phyloP scores from a whole-genome alignment of 2,329 filamentous ascomycete species.

The Claviceps fusiformis region DNA sequence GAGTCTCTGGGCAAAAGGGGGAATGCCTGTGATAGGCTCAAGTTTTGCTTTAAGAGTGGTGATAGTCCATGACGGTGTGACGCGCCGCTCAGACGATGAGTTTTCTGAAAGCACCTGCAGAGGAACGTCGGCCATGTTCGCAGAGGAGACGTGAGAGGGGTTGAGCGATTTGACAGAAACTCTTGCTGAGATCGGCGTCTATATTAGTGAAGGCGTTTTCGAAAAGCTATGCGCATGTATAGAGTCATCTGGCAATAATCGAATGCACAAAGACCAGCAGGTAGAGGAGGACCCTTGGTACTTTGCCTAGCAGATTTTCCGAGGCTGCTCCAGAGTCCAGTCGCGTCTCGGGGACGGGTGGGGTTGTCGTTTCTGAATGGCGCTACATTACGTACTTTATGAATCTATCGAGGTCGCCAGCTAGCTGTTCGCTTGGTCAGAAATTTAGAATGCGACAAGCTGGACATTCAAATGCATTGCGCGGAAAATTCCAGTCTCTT shows the following conservation, averaged over 20 bases:
- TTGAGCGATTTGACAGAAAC: not conserved
- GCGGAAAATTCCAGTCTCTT: not conserved
- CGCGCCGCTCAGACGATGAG: constrained; percentile 72
- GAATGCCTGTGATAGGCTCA: constrained; percentile 85
- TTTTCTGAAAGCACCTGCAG: constrained; percentile 64
- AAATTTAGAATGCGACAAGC: not conserved
- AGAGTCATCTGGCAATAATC: not conserved
- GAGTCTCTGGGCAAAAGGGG: constrained; percentile 64
- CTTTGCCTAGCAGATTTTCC: not conserved
- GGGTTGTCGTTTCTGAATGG: not conserved
- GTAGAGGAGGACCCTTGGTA: not conserved
- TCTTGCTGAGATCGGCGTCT: not conserved
- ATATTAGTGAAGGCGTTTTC: not conserved
- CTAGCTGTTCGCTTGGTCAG: not conserved
- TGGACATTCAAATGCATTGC: not conserved
- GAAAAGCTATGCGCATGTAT: not conserved
- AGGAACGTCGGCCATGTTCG: constrained; percentile 55
- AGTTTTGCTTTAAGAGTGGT: constrained; percentile 72
- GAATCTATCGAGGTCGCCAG: not conserved
- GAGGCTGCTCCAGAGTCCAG: not conserved
- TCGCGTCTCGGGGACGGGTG: not conserved
- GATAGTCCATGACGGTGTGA: constrained; percentile 87
- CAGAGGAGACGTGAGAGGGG: not conserved
- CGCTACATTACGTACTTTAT: not conserved
- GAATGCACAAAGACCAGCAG: not conserved